Evolutionary conservation across 495 filamentous ascomycete species (phyloP).

Genomic region (Penicillium flavigenum): DNA sequence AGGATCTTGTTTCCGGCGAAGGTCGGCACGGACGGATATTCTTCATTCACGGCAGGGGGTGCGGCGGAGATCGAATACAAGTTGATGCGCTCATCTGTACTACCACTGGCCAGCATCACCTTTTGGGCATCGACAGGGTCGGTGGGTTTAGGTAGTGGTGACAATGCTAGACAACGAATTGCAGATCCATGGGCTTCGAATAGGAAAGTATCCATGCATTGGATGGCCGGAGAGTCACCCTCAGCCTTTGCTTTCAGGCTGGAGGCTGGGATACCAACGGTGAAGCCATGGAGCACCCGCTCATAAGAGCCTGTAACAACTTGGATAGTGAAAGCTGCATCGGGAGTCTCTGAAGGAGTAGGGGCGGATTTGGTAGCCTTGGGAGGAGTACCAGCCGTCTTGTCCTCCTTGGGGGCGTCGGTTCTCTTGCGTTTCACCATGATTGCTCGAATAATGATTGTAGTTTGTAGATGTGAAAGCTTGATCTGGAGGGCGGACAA

Average conservation of each 20-base stretch:
- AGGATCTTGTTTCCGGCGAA: slow-evolving; percentile 66
- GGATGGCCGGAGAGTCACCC: slow-evolving; percentile 39
- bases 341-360: slow-evolving; percentile 24
- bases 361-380: slow-evolving; percentile 40
- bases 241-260: slow-evolving; percentile 25
- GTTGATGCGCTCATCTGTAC: slow-evolving; percentile 91
- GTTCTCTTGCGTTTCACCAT: slow-evolving; percentile 82
- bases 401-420: slow-evolving; percentile 35
- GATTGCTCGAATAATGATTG: slow-evolving; percentile 8
- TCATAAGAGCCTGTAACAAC: slow-evolving; percentile 95
- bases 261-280: slow-evolving; percentile 60
- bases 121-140: slow-evolving; percentile 60
- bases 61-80: slow-evolving; percentile 84
- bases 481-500: slow-evolving; percentile 17
- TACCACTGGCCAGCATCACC: slow-evolving; percentile 82
- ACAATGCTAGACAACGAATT: slow-evolving; percentile 86
- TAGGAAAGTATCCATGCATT: slow-evolving; percentile 91
- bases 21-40: slow-evolving; percentile 53
- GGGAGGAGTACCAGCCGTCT: slow-evolving; percentile 27
- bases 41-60: slow-evolving; percentile 49
- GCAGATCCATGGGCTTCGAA: slow-evolving; percentile 90
- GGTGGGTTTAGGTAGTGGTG: slow-evolving; percentile 62
- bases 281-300: slow-evolving; percentile 86
- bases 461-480: slow-evolving; percentile 15
- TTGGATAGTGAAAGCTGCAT: slow-evolving; percentile 63